Evolutionary conservation across 768 basidiomycete genomes (phyloP).

Genomic region (Boletellus emodensis): DNA sequence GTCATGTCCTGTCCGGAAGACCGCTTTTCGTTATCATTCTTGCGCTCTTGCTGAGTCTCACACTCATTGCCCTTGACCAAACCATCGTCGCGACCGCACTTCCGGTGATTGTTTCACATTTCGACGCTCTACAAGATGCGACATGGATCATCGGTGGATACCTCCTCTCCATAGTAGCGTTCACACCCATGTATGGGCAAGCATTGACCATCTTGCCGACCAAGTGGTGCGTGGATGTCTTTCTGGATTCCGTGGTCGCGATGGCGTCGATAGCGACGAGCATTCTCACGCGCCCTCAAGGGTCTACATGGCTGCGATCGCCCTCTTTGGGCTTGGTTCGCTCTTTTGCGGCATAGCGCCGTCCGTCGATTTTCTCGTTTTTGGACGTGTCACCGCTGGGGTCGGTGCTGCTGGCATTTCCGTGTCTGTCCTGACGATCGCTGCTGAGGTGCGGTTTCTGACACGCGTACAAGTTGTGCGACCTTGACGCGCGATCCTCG

Average conservation of each 20-base stretch:
- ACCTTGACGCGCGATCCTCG: neutral
- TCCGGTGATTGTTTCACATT: conserved; percentile 28
- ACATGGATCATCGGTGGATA: conserved; percentile 68
- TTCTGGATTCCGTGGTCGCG: conserved; percentile 22
- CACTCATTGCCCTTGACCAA: conserved; percentile 11
- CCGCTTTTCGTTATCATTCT: neutral
- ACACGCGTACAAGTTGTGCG: neutral
- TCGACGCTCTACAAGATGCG: conserved; percentile 12
- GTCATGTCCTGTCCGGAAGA: too few relatives aligned
- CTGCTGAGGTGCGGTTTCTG: conserved; percentile 6
- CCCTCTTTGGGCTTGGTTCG: conserved; percentile 41
- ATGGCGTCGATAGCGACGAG: neutral
- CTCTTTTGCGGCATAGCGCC: conserved; percentile 58
- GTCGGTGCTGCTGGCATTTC: conserved; percentile 64
- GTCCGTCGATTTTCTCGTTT: conserved; percentile 58
- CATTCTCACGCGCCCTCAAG: conserved; percentile 37
- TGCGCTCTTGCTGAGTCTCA: conserved; percentile 8
- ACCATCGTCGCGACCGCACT: conserved; percentile 64
- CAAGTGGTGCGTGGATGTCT: conserved; percentile 32
- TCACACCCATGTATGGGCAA: conserved; percentile 11
- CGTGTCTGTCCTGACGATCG: conserved; percentile 12
- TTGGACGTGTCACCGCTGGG: conserved; percentile 62
- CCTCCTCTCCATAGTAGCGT: conserved; percentile 46
- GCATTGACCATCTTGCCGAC: conserved; percentile 6
- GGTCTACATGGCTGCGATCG: conserved; percentile 8